Evolutionary conservation across 1,284 basidiomycete genomes (phyloP), one percentile per base, ranked within the genome.

Genomic region (Malassezia caprae): DNA sequence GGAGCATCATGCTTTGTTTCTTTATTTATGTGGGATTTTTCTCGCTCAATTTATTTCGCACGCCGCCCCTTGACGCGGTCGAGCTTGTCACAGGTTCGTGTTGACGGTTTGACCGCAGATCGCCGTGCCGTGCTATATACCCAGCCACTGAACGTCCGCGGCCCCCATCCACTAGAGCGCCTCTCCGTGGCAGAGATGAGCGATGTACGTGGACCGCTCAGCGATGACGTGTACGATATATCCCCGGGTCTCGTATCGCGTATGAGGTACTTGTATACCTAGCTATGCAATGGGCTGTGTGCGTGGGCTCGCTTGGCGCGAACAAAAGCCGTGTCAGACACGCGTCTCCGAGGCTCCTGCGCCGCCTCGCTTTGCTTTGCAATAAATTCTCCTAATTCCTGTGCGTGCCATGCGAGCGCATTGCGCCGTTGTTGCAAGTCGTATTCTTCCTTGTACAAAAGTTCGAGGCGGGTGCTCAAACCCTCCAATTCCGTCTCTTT

Each of bases 1-100:
- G 60, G 60, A 50, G 48, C n/a, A 44, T 61, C 11, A 48, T 62
- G 13, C 37, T 52, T 11, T 46, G 62, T 21, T 28, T 62, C 3
- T 54, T 56, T 17, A 48, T 41, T 2, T 62, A 63, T 37, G 19
- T 48, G 11, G 50, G 26, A 6, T 62, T 57, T 43, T 17, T 62
- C 2, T 51, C 52, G 5, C 37, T 59, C 23, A 60, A 60, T n/a
- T 12, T 61, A 1, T 51, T 39, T 24, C 28, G 39, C 8, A 60
- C 60, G 11, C 60, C 62, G 1, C 30, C 52, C 0, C 31, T 60
- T 0, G 32, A 59, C 30, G 44, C 62, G 19, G n/a, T 60, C 8
- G 28, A 47, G n/a, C 26, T 49, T 12, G 42, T 61, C 24, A 49
- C 48, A 19, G 59, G 59, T 61, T 24, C n/a, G 59, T 54, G 13